phyloP scores from a whole-genome alignment of 441 rosid genomes.

The Euphorbia celastroides region DNA sequence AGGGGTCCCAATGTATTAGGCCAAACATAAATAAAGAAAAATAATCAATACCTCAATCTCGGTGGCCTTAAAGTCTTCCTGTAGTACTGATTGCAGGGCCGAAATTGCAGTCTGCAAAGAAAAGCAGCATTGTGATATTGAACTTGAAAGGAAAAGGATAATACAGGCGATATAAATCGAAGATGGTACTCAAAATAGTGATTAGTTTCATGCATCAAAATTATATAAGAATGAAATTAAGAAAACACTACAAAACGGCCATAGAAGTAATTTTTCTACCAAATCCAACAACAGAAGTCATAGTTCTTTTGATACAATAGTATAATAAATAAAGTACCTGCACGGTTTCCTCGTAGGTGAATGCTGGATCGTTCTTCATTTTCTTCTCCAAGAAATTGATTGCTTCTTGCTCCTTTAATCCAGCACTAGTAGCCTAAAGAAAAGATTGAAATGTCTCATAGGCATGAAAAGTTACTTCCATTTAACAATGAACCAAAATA shows the following conservation, averaged over 20 bases:
- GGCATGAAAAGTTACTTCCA: not conserved
- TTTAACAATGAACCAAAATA: not conserved
- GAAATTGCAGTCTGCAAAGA: constrained; percentile 71
- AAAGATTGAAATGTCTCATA: not conserved
- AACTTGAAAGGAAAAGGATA: not conserved
- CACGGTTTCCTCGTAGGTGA: constrained; percentile 82
- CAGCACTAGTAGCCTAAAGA: constrained; percentile 92
- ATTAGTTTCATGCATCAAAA: not conserved
- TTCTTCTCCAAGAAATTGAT: constrained; percentile 97
- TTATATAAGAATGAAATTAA: not conserved
- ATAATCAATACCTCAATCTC: constrained; percentile 72
- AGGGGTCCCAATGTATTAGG: not conserved
- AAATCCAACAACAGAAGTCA: not conserved
- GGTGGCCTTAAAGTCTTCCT: constrained; percentile 96
- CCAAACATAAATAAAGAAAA: not conserved
- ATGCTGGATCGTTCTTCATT: constrained; percentile 87
- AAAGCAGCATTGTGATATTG: not conserved
- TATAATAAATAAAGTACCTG: constrained; percentile 47
- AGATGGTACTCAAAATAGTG: no score
- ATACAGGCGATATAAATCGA: not conserved
- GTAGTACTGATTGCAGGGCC: constrained; percentile 88
- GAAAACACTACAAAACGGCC: not conserved
- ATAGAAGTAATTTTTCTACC: not conserved
- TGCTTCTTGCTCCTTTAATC: constrained; percentile 95
- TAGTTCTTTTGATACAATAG: not conserved